Evolutionary conservation across 1,139 yeast species (phyloP), one percentile per base, ranked within the genome.

Genomic region (Suhomyces taliae): DNA sequence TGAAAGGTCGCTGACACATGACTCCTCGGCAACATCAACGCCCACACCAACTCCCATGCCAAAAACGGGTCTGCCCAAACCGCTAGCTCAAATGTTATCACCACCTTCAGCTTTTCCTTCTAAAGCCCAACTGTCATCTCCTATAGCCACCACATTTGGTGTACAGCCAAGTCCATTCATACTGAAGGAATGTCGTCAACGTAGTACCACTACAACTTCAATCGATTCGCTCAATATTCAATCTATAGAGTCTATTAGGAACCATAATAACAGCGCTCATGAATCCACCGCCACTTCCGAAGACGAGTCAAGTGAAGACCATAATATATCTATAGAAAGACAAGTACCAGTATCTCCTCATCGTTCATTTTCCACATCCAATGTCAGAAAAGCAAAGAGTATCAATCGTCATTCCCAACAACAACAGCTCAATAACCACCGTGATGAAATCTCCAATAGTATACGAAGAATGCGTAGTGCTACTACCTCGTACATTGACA

Each of bases 141-240:
- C 36, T 24, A 10, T 26, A 10, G 29, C 45, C 40, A 37, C 12
- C 27, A 37, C 29, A 27, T 27, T 26, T 12, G 32, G 32, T 11
- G 32, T 11, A 9, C 9, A 9, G 11, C 11, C 32, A 9, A 29
- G 4, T 11, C 32, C 37, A 27, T 19, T 15, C 41, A 26, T 35
- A 40, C 29, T 7, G 46, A 40, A 8, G 9, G 24, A 39, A 26
- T 24, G 38, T 27, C 34, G 44, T n/a, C 19, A 33, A 14, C 10
- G 66, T 36, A 56, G 63, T 39, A 45, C 62, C 14, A 62, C 67
- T 3, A 38, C 55, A 10, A 52, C 55, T 7, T 60, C 66, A 9
- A 57, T 62, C 26, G 66, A 63, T 41, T 47, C 60, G 7, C 47
- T 62, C 29, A 59, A 54, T 38, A 57, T 59, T 36, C 53, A 53